Conservation (phyloP, 169 alveolate species). For the Plasmodium vinckei region DNA sequence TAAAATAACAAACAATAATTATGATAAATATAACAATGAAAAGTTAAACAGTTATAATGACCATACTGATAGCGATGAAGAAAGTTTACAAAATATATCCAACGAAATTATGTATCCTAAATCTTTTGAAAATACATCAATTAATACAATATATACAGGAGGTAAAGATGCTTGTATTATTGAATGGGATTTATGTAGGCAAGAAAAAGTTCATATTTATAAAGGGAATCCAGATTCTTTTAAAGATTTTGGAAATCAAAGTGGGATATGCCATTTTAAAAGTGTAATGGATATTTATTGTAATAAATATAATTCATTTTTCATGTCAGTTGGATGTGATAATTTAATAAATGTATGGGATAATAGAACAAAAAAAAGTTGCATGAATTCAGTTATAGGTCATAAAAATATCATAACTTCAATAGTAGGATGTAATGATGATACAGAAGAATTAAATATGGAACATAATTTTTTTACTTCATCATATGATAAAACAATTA, state of each 20-base stretch:
- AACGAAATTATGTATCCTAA: slow-evolving; percentile 31
- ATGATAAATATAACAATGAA: slow-evolving; percentile 3
- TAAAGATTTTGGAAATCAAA: slow-evolving; percentile 16
- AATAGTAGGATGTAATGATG: slow-evolving; percentile 52
- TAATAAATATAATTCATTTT: slow-evolving; percentile 60
- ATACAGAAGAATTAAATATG: slow-evolving; percentile 51
- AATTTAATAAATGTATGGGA: slow-evolving; percentile 73
- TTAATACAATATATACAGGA: slow-evolving; percentile 59
- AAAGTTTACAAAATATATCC: neutral
- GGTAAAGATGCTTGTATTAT: slow-evolving; percentile 72
- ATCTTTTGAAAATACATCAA: slow-evolving; percentile 40
- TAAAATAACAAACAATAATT: neutral
- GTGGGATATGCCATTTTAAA: slow-evolving; percentile 63
- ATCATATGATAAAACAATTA: slow-evolving; percentile 83
- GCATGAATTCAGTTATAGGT: slow-evolving; percentile 50
- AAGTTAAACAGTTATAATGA: slow-evolving; percentile 9
- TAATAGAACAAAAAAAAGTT: slow-evolving; percentile 26
- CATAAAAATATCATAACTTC: slow-evolving; percentile 62
- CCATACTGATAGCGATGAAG: neutral
- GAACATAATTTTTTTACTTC: slow-evolving; percentile 75
- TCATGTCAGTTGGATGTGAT: slow-evolving; percentile 69
- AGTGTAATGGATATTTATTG: slow-evolving; percentile 69
- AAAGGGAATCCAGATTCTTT: slow-evolving; percentile 39
- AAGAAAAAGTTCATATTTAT: slow-evolving; percentile 70
- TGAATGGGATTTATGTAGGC: slow-evolving; percentile 51